phyloP scores from a whole-genome alignment of 768 basidiomycete genomes.

The Mycena galericulata region DNA sequence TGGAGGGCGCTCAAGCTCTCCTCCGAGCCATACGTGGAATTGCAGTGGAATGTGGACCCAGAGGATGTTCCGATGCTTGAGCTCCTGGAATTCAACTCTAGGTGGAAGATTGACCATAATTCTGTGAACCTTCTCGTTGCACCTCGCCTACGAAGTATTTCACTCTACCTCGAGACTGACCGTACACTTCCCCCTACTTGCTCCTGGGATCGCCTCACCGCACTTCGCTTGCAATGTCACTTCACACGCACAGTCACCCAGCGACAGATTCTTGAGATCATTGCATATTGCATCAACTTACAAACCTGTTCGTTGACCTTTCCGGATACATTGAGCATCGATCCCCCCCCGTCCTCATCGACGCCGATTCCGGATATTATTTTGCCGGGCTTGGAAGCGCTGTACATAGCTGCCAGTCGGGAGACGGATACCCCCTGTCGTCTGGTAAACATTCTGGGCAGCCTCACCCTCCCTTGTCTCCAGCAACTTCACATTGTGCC shows the following conservation, averaged over 20 bases:
- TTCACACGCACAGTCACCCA: neutral
- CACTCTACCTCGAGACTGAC: neutral
- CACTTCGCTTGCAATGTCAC: neutral
- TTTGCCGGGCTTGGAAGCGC: neutral
- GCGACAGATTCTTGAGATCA: neutral
- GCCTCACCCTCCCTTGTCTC: neutral
- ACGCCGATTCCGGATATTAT: neutral
- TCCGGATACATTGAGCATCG: neutral
- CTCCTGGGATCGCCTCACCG: constrained; percentile 7
- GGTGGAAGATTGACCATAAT: neutral
- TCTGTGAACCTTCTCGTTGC: neutral
- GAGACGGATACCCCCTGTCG: neutral
- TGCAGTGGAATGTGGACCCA: neutral
- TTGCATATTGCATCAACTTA: constrained; percentile 5
- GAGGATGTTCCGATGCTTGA: constrained; percentile 13
- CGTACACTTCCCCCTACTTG: neutral
- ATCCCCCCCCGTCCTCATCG: neutral
- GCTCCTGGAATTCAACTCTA: neutral
- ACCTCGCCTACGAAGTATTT: neutral
- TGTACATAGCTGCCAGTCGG: neutral
- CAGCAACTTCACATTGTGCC: neutral
- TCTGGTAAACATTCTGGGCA: neutral
- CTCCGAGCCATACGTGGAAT: neutral
- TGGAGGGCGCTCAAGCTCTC: neutral
- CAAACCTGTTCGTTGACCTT: neutral